These are phyloP conservation scores for Thelephora terrestris DNA, from an alignment of 1,284 basidiomycete species.

Conservation along the genomic window DNA sequence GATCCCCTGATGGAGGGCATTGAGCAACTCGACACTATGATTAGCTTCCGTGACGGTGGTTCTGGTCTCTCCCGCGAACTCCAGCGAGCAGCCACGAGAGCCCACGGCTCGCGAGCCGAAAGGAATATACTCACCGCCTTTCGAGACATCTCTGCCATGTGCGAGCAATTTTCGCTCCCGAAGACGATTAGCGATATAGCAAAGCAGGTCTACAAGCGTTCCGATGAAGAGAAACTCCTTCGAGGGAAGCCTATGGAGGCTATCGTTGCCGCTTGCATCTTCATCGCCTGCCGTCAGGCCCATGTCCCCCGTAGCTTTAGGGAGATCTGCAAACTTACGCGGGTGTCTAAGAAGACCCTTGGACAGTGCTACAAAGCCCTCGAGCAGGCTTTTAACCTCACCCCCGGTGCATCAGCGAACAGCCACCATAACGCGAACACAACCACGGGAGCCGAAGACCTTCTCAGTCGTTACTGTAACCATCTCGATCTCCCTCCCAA, in stretches of 20 bases:
- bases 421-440: conserved; percentile 28
- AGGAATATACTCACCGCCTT: conserved; percentile 83
- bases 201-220: conserved; percentile 95
- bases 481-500: conserved; percentile 82
- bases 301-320: conserved; percentile 92
- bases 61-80: conserved; percentile 88
- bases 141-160: conserved; percentile 87
- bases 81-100: conserved; percentile 81
- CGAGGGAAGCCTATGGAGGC: conserved; percentile 89
- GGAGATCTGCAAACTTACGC: conserved; percentile 90
- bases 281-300: conserved; percentile 93
- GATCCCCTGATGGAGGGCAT: conserved; percentile 92
- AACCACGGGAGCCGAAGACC: conserved; percentile 67
- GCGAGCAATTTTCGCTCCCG: conserved; percentile 90
- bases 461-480: conserved; percentile 92
- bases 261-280: conserved; percentile 95
- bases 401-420: conserved; percentile 49
- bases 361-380: conserved; percentile 93
- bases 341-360: conserved; percentile 91
- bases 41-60: conserved; percentile 91
- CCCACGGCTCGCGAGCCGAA: conserved; percentile 68
- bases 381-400: conserved; percentile 85
- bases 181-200: conserved; percentile 94
- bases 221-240: conserved; percentile 89
- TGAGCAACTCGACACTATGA: conserved; percentile 89